Base-by-base conservation (phyloP, 73 alveolate genomes). In the Loxodes magnus region DNA sequence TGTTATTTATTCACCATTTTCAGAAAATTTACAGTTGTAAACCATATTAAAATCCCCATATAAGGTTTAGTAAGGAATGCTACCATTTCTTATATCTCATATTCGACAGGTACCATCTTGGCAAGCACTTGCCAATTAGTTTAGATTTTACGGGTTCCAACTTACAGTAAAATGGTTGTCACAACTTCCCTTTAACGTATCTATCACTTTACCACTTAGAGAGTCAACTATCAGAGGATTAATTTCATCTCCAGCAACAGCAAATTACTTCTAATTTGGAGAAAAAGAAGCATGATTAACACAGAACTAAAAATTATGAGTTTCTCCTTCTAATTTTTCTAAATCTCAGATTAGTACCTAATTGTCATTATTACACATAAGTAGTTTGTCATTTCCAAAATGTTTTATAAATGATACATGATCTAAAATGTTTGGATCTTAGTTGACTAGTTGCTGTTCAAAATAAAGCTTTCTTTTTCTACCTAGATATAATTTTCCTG, bases 1-100 rank as follows among this genome's bases (percentile, higher is more conserved):
- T 12, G 59, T 41, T 46, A 46, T 2, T n/a, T 10, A 46, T 46
- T 46, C 26, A 9, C 59, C 59, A 2, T 46, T 46, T 46, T 46
- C 26, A 12, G 36, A 10, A 2, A 12, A 46, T 19, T 46, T 24
- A n/a, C 22, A 20, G n/a, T 25, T 22, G 28, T 25, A 24, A 46
- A n/a, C 34, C n/a, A 41, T 0, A 9, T 41, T 41, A 46, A 46
- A 20, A 10, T 46, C 6, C 6, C 59, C 50, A 10, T 19, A 22
- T 1, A 46, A 25, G 5, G 26, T 24, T 25, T 16, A 25, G 9
- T 9, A 10, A 9, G 21, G 33, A 9, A 9, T 15, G 17, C 43
- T 16, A 1, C 59, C 50, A 7, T 5, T 46, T 2, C 59, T 17
- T 1, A 46, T 46, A 25, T 46, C 59, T 41, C 59, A 46, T 5